Percentiles rank a stretch among this genome's conserved stretches.
These are phyloP conservation scores for Malassezia dermatis DNA, from an alignment of 1,284 basidiomycete species.

Conservation along the genomic window DNA sequence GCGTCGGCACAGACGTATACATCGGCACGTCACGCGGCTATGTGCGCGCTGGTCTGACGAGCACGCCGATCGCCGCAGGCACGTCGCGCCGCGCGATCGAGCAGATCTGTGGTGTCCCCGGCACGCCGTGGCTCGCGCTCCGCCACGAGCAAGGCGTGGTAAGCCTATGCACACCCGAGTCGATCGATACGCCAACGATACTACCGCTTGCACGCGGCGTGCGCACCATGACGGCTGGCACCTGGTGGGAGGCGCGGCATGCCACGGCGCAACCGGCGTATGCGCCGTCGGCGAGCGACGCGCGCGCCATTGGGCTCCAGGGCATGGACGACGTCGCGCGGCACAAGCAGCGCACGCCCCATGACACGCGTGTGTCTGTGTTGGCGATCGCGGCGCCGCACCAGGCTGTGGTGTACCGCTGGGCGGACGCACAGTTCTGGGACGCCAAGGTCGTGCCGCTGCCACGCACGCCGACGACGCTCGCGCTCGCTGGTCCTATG, in stretches of 20 bases:
- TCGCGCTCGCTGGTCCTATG: constrained; percentile 46
- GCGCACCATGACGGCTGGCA: background rate
- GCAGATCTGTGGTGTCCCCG: constrained; percentile 2
- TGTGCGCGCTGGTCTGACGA: constrained; percentile 16
- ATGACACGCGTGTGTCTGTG: constrained; percentile 55
- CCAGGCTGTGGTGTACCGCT: constrained; percentile 71
- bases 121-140: constrained; percentile 1
- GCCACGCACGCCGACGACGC: constrained; percentile 71
- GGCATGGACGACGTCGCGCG: constrained; percentile 18
- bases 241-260: constrained; percentile 9
- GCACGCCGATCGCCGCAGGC: background rate
- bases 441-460: constrained; percentile 65
- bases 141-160: background rate
- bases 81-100: constrained; percentile 5
- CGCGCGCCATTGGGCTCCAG: constrained; percentile 10
- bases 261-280: background rate
- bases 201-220: constrained; percentile 2
- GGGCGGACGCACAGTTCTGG: constrained; percentile 69
- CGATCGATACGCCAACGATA: background rate
- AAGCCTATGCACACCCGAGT: background rate
- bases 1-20: constrained; percentile 16
- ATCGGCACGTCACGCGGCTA: constrained; percentile 24
- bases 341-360: constrained; percentile 5
- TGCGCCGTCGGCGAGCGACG: background rate
- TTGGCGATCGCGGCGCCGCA: constrained; percentile 75